Percentiles rank a stretch among this genome's conserved stretches.
phyloP scores from a whole-genome alignment of 306 rosid genomes.

The Purshia tridentata region DNA sequence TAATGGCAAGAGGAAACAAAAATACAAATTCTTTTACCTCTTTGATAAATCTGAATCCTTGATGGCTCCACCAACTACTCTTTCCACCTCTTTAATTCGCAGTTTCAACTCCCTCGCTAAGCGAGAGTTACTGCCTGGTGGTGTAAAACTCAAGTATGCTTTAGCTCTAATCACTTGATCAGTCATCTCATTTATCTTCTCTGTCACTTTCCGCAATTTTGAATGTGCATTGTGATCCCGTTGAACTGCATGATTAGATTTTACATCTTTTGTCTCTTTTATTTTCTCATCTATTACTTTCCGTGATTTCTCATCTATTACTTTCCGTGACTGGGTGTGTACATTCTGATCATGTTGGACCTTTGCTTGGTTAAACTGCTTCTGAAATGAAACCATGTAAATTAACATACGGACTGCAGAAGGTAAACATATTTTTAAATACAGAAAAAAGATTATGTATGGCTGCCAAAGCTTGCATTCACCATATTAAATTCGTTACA shows the following conservation, averaged over 20 bases:
- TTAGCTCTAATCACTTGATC: conserved; percentile 87
- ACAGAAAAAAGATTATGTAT: conserved; percentile 4
- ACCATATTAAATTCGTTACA: not conserved
- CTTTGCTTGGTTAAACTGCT: conserved; percentile 27
- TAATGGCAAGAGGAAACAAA: conserved; percentile 16
- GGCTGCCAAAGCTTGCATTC: not conserved
- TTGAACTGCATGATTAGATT: conserved; percentile 28
- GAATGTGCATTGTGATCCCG: conserved; percentile 33
- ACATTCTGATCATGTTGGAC: conserved; percentile 33
- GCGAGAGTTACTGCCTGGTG: conserved; percentile 68
- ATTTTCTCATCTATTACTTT: conserved; percentile 33
- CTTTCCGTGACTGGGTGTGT: conserved; percentile 29
- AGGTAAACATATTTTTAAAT: not conserved
- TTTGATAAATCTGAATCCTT: conserved; percentile 68
- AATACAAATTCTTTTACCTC: conserved; percentile 50
- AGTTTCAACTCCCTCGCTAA: conserved; percentile 76
- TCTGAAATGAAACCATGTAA: conserved; percentile 39
- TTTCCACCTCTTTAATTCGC: conserved; percentile 76
- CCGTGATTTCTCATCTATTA: conserved; percentile 32
- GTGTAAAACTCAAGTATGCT: conserved; percentile 66
- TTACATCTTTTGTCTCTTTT: conserved; percentile 27
- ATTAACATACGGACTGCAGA: conserved; percentile 4
- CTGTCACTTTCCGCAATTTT: conserved; percentile 34
- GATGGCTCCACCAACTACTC: conserved; percentile 58
- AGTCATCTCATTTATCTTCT: conserved; percentile 65